These are phyloP conservation scores for Roridomyces roridus DNA, from an alignment of 768 basidiomycete genomes.

Conservation along the genomic window DNA sequence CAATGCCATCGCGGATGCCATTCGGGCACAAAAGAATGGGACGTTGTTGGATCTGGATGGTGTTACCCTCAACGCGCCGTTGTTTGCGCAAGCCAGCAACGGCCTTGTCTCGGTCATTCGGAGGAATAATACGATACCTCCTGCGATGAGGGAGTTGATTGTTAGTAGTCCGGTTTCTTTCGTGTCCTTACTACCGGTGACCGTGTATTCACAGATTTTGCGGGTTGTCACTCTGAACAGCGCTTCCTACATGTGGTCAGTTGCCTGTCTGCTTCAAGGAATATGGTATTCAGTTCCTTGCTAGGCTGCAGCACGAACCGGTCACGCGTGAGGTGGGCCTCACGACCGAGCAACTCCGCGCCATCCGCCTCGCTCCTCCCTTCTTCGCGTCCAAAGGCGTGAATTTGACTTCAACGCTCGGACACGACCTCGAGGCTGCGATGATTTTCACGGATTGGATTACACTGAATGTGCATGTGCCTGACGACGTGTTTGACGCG, in stretches of 20 bases:
- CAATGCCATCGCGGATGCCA: conserved; percentile 5
- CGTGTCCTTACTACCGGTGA: background rate
- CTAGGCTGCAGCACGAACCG: conserved; percentile 38
- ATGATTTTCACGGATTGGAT: conserved; percentile 36
- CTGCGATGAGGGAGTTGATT: conserved; percentile 2
- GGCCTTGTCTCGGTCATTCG: background rate
- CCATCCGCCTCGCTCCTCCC: conserved; percentile 31
- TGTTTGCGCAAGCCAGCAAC: background rate
- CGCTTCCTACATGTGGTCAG: conserved; percentile 30
- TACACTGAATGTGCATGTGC: conserved; percentile 34
- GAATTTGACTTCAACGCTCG: conserved; percentile 21
- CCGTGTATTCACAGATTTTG: conserved; percentile 33
- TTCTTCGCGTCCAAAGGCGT: conserved; percentile 14
- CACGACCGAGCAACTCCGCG: conserved; percentile 35
- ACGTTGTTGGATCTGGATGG: conserved; percentile 10
- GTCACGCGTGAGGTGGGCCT: conserved; percentile 36
- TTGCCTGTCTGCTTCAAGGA: background rate
- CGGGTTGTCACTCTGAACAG: conserved; percentile 31
- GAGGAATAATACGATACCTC: conserved; percentile 1
- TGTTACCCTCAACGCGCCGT: conserved; percentile 4
- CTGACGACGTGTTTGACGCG: conserved; percentile 33
- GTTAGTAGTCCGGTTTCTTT: background rate
- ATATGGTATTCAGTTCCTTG: background rate
- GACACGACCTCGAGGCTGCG: conserved; percentile 34
- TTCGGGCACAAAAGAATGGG: conserved; percentile 5